Evolutionary conservation across 2,329 filamentous ascomycete genomes (phyloP), one percentile per base, ranked within the genome.

Genomic region (Exophiala aquamarina): DNA sequence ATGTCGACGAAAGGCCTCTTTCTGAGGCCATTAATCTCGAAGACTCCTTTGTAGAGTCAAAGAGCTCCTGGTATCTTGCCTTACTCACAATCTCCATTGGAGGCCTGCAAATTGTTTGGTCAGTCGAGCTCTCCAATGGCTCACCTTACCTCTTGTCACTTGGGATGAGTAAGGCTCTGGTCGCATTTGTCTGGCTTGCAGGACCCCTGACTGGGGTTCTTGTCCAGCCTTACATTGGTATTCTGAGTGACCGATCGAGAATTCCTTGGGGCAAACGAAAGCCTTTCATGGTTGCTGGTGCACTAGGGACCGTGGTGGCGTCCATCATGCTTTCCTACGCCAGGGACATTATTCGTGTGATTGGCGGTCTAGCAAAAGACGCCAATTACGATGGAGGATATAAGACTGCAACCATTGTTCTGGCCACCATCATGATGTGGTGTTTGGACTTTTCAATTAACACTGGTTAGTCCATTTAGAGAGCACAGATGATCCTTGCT

Each of bases 401-500:
- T 36, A 84, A 81, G 61, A 76, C 75, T 3, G 72, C 75, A 33
- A 80, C 87, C 38, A 92, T 95, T 56, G 72, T 89, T 23, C 77
- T 89, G 47, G 92, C 92, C 6, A 89, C 95, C 4, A 64, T 90
- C 21, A 86, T 90, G 71, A 87, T 97, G 60, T 97, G 95, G 68
- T 76, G 93, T 40, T 78, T 97, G 41, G 92, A 97, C 66, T 93
- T 97, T 66, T 83, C 91, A 60, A 93, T 97, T 72, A 97, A 97
- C 69, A 93, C 91, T 47, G 85, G 84, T 87, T 70, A 59, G 75
- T 67, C 50, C 7, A 2, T 11, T 18, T 9, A 7, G 15, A 29
- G 15, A n/a, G 13, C 50, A 21, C 58, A 34, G 39, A 11, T 15
- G 6, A 26, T 26, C 50, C 45, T 50, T 50, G 41, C 37, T 52